These are phyloP conservation scores for Trichosporon sp. DNA, from an alignment of 1,284 basidiomycete genomes.

Conservation along the genomic window DNA sequence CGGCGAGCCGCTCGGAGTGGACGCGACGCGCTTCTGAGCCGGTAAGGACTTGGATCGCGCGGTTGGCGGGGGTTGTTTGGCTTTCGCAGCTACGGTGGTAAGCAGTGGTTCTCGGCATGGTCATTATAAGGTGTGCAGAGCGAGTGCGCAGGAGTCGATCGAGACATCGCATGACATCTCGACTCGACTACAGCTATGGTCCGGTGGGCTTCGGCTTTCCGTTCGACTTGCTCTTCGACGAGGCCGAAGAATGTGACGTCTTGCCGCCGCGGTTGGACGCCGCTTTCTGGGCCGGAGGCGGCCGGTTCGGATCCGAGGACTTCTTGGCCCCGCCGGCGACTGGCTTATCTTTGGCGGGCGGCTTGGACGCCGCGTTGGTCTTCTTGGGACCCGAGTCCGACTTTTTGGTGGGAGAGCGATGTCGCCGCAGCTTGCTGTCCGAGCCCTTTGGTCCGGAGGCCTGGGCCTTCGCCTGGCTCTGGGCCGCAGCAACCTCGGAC, in stretches of 20 bases:
- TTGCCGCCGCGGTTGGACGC: neutral
- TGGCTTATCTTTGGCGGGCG: neutral
- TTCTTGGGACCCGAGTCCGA: neutral
- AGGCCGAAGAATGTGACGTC: neutral
- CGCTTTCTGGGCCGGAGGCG: neutral
- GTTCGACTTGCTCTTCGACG: constrained; percentile 2
- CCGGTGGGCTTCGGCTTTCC: constrained; percentile 6
- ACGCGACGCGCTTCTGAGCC: constrained; percentile 29
- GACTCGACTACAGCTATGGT: constrained; percentile 20
- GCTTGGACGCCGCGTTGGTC: neutral
- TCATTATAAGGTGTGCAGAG: constrained; percentile 4
- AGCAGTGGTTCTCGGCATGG: constrained; percentile 14
- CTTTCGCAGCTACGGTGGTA: constrained; percentile 32
- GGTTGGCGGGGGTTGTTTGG: constrained; percentile 26
- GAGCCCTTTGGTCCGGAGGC: neutral
- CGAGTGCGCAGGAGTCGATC: constrained; percentile 10
- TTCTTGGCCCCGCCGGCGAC: neutral
- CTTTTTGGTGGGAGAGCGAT: neutral
- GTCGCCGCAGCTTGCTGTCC: neutral
- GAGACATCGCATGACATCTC: constrained; percentile 26
- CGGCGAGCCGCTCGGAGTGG: constrained; percentile 15
- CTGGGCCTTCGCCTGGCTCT: constrained; percentile 5
- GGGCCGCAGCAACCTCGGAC: constrained; percentile 3
- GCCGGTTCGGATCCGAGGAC: neutral
- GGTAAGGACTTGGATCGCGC: constrained; percentile 35